A percentile compares a stretch with the other conserved stretches of the same genome.
Evolutionary conservation across 1,139 yeast genomes (phyloP).

Genomic region (Sugiyamaella neomexicana): DNA sequence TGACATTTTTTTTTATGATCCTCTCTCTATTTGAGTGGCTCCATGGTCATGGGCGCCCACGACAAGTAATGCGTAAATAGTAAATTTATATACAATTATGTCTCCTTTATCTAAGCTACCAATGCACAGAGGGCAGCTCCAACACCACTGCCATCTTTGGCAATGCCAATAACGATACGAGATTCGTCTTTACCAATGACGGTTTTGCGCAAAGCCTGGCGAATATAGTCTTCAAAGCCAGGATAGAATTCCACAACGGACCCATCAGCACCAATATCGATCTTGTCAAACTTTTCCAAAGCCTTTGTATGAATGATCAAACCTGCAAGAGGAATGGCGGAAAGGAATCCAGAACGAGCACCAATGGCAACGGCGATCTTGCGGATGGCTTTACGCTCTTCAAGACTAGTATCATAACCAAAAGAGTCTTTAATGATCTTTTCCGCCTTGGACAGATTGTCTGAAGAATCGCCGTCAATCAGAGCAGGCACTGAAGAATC

Average conservation of each 20-base stretch:
- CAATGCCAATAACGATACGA: constrained; percentile 70
- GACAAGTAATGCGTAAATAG: background rate
- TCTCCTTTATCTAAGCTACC: constrained; percentile 31
- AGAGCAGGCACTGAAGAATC: constrained; percentile 82
- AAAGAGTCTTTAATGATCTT: constrained; percentile 39
- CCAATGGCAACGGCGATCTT: constrained; percentile 73
- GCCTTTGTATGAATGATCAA: constrained; percentile 59
- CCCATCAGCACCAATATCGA: constrained; percentile 94
- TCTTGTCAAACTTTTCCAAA: constrained; percentile 53
- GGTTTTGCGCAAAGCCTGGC: constrained; percentile 70
- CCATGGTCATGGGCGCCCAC: background rate
- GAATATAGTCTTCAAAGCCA: constrained; percentile 70
- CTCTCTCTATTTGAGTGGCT: background rate
- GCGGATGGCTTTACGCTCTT: constrained; percentile 73
- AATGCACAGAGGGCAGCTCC: constrained; percentile 93
- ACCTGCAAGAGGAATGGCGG: constrained; percentile 89
- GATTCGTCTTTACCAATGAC: constrained; percentile 60
- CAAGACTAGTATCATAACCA: constrained; percentile 57
- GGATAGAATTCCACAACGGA: constrained; percentile 92
- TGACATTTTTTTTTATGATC: background rate
- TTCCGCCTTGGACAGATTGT: constrained; percentile 65
- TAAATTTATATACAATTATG: background rate
- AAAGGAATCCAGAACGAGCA: constrained; percentile 77
- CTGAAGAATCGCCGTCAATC: constrained; percentile 77
- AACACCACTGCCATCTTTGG: constrained; percentile 93